phyloP scores from a whole-genome alignment of 495 filamentous ascomycete genomes.

The Sabuloglossum arenarium region DNA sequence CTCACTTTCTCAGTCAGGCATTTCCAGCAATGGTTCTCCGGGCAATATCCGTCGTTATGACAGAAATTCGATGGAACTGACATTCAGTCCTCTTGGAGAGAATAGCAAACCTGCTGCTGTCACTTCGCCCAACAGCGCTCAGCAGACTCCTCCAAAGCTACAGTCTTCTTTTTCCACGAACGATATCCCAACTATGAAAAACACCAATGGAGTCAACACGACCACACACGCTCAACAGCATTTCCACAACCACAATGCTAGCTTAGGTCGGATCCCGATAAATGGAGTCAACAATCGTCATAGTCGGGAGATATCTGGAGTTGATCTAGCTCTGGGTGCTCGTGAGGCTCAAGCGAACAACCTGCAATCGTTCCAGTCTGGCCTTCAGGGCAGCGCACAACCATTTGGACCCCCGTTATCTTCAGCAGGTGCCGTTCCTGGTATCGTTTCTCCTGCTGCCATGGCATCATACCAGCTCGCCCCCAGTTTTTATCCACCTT shows the following conservation, averaged over 20 bases:
- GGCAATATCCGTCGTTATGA: slow-evolving; percentile 13
- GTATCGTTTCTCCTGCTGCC: slow-evolving; percentile 2
- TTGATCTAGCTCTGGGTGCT: slow-evolving; percentile 13
- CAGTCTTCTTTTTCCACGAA: slow-evolving; percentile 79
- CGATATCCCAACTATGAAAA: slow-evolving; percentile 77
- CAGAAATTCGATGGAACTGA: slow-evolving; percentile 10
- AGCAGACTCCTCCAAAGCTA: slow-evolving; percentile 15
- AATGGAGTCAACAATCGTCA: slow-evolving; percentile 39
- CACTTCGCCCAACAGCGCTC: slow-evolving; percentile 12
- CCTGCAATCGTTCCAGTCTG: slow-evolving; percentile 35
- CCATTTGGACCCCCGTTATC: slow-evolving; percentile 36
- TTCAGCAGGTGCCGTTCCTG: slow-evolving; percentile 1
- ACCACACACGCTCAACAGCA: slow-evolving; percentile 54
- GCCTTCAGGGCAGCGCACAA: slow-evolving; percentile 56
- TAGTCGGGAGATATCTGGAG: slow-evolving; percentile 40
- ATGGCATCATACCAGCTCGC: slow-evolving; percentile 1
- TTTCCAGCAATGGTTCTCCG: slow-evolving; percentile 10
- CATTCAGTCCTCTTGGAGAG: slow-evolving; percentile 21
- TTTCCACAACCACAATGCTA: slow-evolving; percentile 66
- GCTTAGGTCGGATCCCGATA: slow-evolving; percentile 53
- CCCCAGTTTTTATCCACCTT: neutral
- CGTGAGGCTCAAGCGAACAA: slow-evolving; percentile 15
- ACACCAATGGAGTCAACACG: slow-evolving; percentile 14
- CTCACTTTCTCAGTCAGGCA: slow-evolving; percentile 12
- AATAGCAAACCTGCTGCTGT: slow-evolving; percentile 17